phyloP scores from a whole-genome alignment of 768 basidiomycete species.

The Agrocybe chaxingu region DNA sequence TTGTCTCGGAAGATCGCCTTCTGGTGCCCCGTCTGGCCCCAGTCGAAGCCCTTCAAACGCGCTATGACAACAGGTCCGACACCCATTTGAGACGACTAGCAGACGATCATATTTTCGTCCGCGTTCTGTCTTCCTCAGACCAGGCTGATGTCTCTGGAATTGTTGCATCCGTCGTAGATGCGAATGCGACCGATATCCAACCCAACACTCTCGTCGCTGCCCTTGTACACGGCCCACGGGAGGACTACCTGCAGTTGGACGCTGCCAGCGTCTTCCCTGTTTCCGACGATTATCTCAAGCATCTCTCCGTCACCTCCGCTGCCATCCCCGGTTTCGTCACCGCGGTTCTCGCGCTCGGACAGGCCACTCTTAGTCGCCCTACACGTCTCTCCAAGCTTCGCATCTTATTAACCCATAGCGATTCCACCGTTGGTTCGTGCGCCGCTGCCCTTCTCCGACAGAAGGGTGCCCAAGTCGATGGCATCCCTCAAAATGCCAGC shows the following conservation, averaged over 20 bases:
- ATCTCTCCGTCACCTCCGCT: slow-evolving; percentile 3
- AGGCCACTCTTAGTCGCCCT: slow-evolving; percentile 12
- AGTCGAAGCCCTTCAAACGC: neutral
- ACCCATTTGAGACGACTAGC: neutral
- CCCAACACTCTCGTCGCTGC: slow-evolving; percentile 8
- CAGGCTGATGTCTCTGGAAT: slow-evolving; percentile 7
- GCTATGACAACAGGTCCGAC: neutral
- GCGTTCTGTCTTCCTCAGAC: slow-evolving; percentile 7
- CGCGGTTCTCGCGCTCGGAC: slow-evolving; percentile 15
- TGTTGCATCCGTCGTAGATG: slow-evolving; percentile 8
- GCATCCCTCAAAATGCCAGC: slow-evolving; percentile 5
- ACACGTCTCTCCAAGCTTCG: slow-evolving; percentile 11
- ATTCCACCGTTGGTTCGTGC: slow-evolving; percentile 8
- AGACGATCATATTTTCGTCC: slow-evolving; percentile 6
- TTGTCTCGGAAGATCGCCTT: slow-evolving; percentile 4
- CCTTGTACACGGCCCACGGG: slow-evolving; percentile 2
- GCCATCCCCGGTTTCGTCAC: slow-evolving; percentile 14
- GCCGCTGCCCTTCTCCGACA: neutral
- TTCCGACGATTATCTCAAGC: slow-evolving; percentile 2
- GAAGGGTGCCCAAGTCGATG: neutral
- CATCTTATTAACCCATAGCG: slow-evolving; percentile 14
- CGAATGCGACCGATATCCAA: slow-evolving; percentile 1
- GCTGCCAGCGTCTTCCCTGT: slow-evolving; percentile 3
- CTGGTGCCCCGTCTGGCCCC: slow-evolving; percentile 10
- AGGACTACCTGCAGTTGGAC: slow-evolving; percentile 10